Base-by-base conservation (phyloP, 139 green algal species). In the Coelastrella sp. region DNA sequence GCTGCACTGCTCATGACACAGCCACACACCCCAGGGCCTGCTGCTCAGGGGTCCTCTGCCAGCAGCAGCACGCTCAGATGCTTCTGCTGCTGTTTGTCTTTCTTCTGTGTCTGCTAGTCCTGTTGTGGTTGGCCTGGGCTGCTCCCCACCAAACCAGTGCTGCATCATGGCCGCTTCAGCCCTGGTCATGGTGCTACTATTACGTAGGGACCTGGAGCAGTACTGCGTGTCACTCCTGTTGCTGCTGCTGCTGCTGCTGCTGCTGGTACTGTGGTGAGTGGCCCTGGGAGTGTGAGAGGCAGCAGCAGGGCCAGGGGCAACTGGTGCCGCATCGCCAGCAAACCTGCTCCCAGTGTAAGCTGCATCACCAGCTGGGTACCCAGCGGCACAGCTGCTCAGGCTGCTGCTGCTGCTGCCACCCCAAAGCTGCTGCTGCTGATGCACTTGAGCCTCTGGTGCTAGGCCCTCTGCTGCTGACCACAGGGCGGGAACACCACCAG, bases 101-200 rank as follows among this genome's bases (percentile, higher is more conserved):
- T n/a, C 14, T 7, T 63, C 56, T 73, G 63, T 22, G 58, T 27
- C 49, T 78, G 74, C 20, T 60, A 60, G 3, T 79, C 63, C 7
- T 60, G 35, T 0, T 75, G 65, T 22, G 10, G 79, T 24, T 65
- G 24, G n/a, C 74, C 74, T 19, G 17, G n/a, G 15, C 8, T 14
- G 24, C 15, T 8, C n/a, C n/a, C 22, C 75, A 4, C 86, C 86
- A 78, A 90, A 91, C 87, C 87, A 91, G 22, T 82, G 25, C 65
- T 91, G 22, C 78, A 85, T 19, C 87, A 91, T 87, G 12, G 87
- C 87, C 35, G 87, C 87, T 15, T 91, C 78, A 24, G 87, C 87
- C 35, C 87, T 81, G 7, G 78, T 91, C n/a, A 91, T 27, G 6
- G 87, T 91, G 78, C 35, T 91, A 56, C 85, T 81, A 24, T 25